These are phyloP conservation scores for Rutstroemia sp. DNA, from an alignment of 2,329 filamentous ascomycete genomes.

Conservation along the genomic window DNA sequence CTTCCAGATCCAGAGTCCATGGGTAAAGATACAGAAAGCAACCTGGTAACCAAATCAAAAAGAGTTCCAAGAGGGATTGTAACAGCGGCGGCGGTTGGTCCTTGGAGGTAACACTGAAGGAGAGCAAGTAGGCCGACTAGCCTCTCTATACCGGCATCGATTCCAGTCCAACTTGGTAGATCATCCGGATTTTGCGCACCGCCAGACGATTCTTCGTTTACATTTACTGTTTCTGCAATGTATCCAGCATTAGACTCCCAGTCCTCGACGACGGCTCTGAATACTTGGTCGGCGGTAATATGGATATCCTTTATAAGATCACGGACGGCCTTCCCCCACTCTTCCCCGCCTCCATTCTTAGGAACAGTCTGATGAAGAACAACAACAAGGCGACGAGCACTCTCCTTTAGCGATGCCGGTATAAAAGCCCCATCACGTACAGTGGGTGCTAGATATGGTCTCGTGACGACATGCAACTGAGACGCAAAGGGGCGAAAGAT, in stretches of 20 bases:
- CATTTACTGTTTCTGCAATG: conserved; percentile 35
- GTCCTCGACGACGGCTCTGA: conserved; percentile 72
- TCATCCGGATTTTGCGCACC: conserved; percentile 40
- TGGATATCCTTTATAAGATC: conserved; percentile 59
- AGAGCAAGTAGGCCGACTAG: conserved; percentile 58
- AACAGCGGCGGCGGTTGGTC: conserved; percentile 57
- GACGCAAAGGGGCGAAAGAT: conserved; percentile 70
- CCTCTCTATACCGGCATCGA: conserved; percentile 66
- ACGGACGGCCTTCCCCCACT: conserved; percentile 66
- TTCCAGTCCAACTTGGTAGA: conserved; percentile 64
- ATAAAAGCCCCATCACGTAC: conserved; percentile 42
- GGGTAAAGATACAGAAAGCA: conserved; percentile 57
- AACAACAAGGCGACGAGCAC: conserved; percentile 58
- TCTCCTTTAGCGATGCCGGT: conserved; percentile 44
- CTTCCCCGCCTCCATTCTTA: conserved; percentile 68
- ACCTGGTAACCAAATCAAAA: conserved; percentile 60
- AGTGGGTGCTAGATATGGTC: conserved; percentile 57
- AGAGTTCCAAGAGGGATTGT: conserved; percentile 60
- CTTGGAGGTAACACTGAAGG: conserved; percentile 55
- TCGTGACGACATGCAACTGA: conserved; percentile 57
- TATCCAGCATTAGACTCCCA: conserved; percentile 63
- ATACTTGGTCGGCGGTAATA: conserved; percentile 64
- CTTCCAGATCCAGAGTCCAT: conserved; percentile 13
- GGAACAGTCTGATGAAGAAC: conserved; percentile 73
- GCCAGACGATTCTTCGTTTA: conserved; percentile 40